These are phyloP conservation scores for Polyporus tsugae DNA, from an alignment of 1,284 basidiomycete species.

Conservation along the genomic window DNA sequence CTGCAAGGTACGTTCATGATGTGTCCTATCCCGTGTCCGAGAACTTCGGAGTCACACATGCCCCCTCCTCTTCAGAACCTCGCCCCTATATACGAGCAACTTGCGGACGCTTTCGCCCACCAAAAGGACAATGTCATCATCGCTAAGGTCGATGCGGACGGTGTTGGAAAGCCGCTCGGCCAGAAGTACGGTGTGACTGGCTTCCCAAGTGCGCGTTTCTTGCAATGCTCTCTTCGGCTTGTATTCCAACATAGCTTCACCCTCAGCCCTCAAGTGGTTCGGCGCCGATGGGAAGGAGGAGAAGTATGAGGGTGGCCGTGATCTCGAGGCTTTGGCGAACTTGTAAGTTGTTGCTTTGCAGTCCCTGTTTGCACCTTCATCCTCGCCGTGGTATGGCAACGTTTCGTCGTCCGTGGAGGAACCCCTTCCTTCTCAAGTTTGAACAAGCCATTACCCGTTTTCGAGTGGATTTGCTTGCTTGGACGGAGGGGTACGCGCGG, in stretches of 20 bases:
- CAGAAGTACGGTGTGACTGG: conserved; percentile 82
- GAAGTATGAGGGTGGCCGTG: conserved; percentile 82
- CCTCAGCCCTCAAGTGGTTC: conserved; percentile 91
- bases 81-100: conserved; percentile 87
- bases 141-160: conserved; percentile 95
- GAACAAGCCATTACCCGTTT: too few relatives aligned
- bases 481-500: too few relatives aligned
- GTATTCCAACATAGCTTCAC: conserved; percentile 17
- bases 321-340: conserved; percentile 77
- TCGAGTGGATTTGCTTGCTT: too few relatives aligned
- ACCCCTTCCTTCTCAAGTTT: background rate
- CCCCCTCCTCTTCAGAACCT: conserved; percentile 64
- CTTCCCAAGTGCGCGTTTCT: conserved; percentile 77
- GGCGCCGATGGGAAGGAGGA: conserved; percentile 70
- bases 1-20: conserved; percentile 68
- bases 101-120: conserved; percentile 85
- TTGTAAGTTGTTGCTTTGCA: conserved; percentile 64
- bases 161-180: conserved; percentile 78
- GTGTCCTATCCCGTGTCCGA: conserved; percentile 3
- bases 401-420: too few relatives aligned
- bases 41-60: conserved; percentile 10
- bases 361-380: background rate
- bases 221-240: background rate
- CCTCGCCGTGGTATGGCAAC: too few relatives aligned
- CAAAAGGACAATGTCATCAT: conserved; percentile 86